phyloP scores from a whole-genome alignment of 1,284 basidiomycete genomes.

The Ustilago lituana region DNA sequence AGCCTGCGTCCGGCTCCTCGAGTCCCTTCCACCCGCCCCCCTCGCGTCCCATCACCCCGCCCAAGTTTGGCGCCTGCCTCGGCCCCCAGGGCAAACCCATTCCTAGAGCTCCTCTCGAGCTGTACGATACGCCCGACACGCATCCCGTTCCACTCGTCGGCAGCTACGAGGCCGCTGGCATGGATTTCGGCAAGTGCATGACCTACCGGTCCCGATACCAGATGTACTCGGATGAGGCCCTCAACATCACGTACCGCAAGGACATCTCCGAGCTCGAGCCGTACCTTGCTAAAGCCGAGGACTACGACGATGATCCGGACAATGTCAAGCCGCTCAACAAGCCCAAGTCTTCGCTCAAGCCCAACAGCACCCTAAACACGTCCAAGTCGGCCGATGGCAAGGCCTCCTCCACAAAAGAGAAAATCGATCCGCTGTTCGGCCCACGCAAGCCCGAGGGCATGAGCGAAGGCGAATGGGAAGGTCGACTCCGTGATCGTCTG shows the following conservation, averaged over 20 bases:
- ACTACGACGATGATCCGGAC: slow-evolving; percentile 65
- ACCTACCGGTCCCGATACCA: slow-evolving; percentile 63
- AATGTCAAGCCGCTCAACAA: slow-evolving; percentile 57
- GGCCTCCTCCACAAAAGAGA: slow-evolving; percentile 28
- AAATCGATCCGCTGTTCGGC: slow-evolving; percentile 61
- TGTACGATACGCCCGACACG: slow-evolving; percentile 62
- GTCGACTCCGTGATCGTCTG: slow-evolving; percentile 54
- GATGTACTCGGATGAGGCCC: slow-evolving; percentile 67
- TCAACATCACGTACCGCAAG: slow-evolving; percentile 65
- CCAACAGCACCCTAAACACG: slow-evolving; percentile 10
- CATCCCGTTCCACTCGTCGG: slow-evolving; percentile 65
- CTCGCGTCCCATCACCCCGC: slow-evolving; percentile 52
- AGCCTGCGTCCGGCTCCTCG: slow-evolving; percentile 18
- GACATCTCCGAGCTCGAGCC: slow-evolving; percentile 55
- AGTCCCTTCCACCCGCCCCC: slow-evolving; percentile 44
- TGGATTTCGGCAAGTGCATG: slow-evolving; percentile 64
- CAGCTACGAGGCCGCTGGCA: slow-evolving; percentile 58
- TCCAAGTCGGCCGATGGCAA: slow-evolving; percentile 7
- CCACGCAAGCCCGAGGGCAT: slow-evolving; percentile 55
- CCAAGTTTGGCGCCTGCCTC: slow-evolving; percentile 56
- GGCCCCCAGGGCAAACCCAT: slow-evolving; percentile 57
- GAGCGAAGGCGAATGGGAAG: slow-evolving; percentile 62
- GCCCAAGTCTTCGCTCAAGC: slow-evolving; percentile 11
- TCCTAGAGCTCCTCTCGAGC: slow-evolving; percentile 53
- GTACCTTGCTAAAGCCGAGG: slow-evolving; percentile 43